A percentile compares a stretch with the other conserved stretches of the same genome.
These are phyloP conservation scores for Cyclotella atomus DNA, from an alignment of 108 stramenopile genomes.

Conservation along the genomic window DNA sequence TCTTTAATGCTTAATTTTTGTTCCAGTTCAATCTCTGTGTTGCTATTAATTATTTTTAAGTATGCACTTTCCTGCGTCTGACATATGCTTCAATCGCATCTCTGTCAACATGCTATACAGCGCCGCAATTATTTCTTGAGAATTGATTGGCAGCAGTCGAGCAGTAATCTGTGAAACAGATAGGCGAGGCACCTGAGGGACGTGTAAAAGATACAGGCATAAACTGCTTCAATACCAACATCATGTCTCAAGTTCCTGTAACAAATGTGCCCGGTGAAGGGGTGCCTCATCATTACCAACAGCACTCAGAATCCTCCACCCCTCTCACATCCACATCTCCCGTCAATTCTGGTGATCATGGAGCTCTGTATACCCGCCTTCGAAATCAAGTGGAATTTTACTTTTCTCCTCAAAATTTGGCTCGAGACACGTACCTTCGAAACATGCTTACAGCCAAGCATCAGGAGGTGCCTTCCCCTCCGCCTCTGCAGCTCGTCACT, in stretches of 20 bases:
- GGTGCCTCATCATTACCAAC: neutral
- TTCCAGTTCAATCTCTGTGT: too few relatives aligned
- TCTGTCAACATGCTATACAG: too few relatives aligned
- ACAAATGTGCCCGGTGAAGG: neutral
- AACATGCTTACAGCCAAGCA: slow-evolving; percentile 49
- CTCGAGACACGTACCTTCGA: slow-evolving; percentile 58
- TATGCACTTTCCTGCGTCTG: too few relatives aligned
- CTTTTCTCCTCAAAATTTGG: slow-evolving; percentile 64
- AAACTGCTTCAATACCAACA: too few relatives aligned
- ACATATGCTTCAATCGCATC: too few relatives aligned
- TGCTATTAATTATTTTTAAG: too few relatives aligned
- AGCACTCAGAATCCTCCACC: neutral
- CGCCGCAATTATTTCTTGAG: too few relatives aligned
- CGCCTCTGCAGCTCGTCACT: slow-evolving; percentile 23
- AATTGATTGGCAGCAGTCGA: too few relatives aligned
- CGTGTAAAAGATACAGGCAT: too few relatives aligned
- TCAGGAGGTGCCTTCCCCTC: slow-evolving; percentile 46
- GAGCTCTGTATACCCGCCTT: slow-evolving; percentile 29
- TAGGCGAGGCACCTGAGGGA: too few relatives aligned
- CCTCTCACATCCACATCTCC: slow-evolving; percentile 4
- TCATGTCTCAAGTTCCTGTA: slow-evolving; percentile 3
- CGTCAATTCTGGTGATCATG: slow-evolving; percentile 8
- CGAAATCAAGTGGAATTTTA: slow-evolving; percentile 69
- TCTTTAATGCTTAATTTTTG: too few relatives aligned
- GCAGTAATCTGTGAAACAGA: too few relatives aligned